Evolutionary conservation across 1,284 basidiomycete species (phyloP), one percentile per base, ranked within the genome.

Genomic region (Leccinum pseudoinsigne): DNA sequence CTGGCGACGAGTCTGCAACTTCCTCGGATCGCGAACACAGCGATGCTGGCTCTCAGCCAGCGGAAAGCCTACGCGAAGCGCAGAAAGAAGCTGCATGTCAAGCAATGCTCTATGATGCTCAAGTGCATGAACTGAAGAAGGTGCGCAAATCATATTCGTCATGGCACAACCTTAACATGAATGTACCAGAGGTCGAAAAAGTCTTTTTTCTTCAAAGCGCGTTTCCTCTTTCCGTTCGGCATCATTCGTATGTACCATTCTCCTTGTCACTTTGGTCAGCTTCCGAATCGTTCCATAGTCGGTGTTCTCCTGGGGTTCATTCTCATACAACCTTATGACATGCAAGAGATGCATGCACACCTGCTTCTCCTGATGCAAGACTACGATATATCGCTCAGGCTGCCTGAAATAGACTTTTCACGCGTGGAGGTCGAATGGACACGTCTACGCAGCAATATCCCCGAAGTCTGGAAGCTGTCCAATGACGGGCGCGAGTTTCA

Each of bases 401-500:
- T 88, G 9, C 84, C 86, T 4, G 86, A 82, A 59, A 76, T 90
- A 40, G 87, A 88, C 72, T 79, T 90, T 62, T 83, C 87, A 9
- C 80, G 82, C 5, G 79, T 91, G 8, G 89, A 91, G 74, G 66
- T 76, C 16, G 90, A 92, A 74, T 92, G 89, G 88, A 80, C 78
- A 53, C 80, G 83, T 58, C 72, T 92, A n/a, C 81, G 83, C 60
- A 83, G 79, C 70, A 86, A 80, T 66, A 86, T 89, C 10, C 88
- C 92, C 3, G 90, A 88, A 71, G 80, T 86, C 2, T 92, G 85
- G 92, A 93, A 91, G 77, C 82, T 95, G 66, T 90, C 89, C 69
- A 89, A 84, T 23, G 90, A 92, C 64, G 90, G 90, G 2, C 81
- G 93, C 59, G 94, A 95, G 74, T 97, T 97, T 69, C 84, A 87